Evolutionary conservation across 1,284 basidiomycete species (phyloP).

Genomic region (Ceratobasidium sp.): DNA sequence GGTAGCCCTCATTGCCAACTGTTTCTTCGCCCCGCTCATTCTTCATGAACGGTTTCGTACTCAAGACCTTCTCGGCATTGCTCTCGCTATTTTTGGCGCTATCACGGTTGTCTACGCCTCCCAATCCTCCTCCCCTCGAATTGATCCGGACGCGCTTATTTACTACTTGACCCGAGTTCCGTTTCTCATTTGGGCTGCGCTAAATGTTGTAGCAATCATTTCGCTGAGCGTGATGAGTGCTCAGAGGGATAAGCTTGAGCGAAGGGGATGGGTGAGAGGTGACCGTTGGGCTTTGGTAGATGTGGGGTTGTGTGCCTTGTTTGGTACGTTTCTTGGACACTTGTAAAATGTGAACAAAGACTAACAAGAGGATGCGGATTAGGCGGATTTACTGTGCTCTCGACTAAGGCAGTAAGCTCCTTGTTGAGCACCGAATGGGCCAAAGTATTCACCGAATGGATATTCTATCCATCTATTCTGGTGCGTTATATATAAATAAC

Average conservation of each 20-base stretch:
- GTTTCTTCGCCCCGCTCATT: conserved; percentile 90
- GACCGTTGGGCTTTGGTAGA: conserved; percentile 82
- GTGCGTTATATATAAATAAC: conserved; percentile 56
- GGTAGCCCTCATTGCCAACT: conserved; percentile 94
- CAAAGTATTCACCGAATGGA: conserved; percentile 76
- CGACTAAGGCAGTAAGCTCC: conserved; percentile 92
- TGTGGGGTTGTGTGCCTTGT: conserved; percentile 87
- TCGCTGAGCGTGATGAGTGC: conserved; percentile 56
- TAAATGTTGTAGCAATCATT: conserved; percentile 67
- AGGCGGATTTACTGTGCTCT: conserved; percentile 94
- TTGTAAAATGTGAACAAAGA: neutral
- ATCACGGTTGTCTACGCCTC: conserved; percentile 90
- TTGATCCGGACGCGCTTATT: conserved; percentile 73
- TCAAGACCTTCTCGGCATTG: conserved; percentile 89
- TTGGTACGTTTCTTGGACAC: conserved; percentile 63
- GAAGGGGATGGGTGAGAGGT: conserved; percentile 18
- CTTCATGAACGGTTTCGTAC: conserved; percentile 80
- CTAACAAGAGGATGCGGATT: conserved; percentile 11
- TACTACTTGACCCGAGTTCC: conserved; percentile 73
- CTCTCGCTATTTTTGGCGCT: conserved; percentile 83
- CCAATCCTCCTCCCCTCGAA: conserved; percentile 63
- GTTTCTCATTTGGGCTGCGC: conserved; percentile 77
- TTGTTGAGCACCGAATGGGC: conserved; percentile 81
- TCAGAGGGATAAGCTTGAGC: conserved; percentile 14
- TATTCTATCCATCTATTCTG: conserved; percentile 78